A percentile compares a stretch with the other conserved stretches of the same genome.
Conservation (phyloP, 2,329 filamentous ascomycete genomes). For the Stemphylium vesicarium region DNA sequence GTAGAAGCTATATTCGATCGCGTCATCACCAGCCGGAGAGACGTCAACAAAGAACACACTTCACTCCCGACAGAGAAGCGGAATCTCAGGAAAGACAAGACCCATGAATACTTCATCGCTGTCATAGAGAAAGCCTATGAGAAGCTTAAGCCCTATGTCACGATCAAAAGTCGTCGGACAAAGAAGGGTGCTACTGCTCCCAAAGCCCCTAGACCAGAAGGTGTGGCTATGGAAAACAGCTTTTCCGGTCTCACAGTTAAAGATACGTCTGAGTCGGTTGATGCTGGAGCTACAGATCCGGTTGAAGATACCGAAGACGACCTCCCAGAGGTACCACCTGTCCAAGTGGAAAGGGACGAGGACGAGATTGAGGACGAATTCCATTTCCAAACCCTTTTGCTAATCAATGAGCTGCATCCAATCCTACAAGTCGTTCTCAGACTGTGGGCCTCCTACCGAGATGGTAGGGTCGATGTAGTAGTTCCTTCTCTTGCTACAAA, state of each 20-base stretch:
- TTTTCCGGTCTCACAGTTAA: neutral
- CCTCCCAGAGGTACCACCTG: neutral
- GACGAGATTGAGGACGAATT: neutral
- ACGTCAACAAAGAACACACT: neutral
- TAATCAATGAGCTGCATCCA: neutral
- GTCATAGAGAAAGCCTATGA: neutral
- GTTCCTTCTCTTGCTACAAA: slow-evolving; percentile 11
- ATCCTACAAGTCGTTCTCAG: neutral
- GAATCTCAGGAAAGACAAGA: neutral
- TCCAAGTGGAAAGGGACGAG: neutral
- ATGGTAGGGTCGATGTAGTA: slow-evolving; percentile 8
- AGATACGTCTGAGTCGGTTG: neutral
- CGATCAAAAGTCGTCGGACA: neutral
- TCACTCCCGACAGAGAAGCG: neutral
- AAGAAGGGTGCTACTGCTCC: neutral
- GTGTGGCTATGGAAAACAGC: neutral
- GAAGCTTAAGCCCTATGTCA: neutral
- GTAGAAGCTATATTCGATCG: neutral
- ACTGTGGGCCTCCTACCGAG: slow-evolving; percentile 9
- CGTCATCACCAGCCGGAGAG: neutral
- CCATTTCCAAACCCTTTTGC: neutral
- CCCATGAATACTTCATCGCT: neutral
- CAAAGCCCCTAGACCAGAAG: neutral
- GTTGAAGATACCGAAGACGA: neutral
- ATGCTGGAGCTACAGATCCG: neutral